These are phyloP conservation scores for Aspergillus brasiliensis DNA, from an alignment of 2,329 filamentous ascomycete species.

Conservation along the genomic window DNA sequence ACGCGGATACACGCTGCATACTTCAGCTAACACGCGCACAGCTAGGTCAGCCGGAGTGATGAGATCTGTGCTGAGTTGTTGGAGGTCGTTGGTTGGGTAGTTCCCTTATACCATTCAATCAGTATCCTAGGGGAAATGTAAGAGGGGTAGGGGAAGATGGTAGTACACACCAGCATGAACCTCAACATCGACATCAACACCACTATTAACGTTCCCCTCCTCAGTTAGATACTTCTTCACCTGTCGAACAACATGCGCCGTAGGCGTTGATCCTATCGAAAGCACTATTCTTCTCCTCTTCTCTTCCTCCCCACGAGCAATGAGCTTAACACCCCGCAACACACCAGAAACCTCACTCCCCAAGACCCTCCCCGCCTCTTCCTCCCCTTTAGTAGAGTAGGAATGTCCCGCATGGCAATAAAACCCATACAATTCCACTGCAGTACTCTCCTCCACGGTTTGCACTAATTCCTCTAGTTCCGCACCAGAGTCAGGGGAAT, in stretches of 20 bases:
- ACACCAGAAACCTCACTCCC: conserved; percentile 21
- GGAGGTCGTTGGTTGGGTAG: conserved; percentile 73
- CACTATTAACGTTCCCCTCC: neutral
- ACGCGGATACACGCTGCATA: conserved; percentile 66
- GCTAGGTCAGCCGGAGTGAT: conserved; percentile 30
- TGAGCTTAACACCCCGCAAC: neutral
- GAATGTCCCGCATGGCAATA: conserved; percentile 32
- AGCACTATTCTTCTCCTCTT: conserved; percentile 19
- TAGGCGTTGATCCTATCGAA: conserved; percentile 29
- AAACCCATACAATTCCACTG: conserved; percentile 22
- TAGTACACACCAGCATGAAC: conserved; percentile 24
- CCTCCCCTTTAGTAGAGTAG: conserved; percentile 26
- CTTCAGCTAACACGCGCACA: conserved; percentile 64
- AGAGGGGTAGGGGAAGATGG: neutral
- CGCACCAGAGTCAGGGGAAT: neutral
- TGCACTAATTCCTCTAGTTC: conserved; percentile 5
- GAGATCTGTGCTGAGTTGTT: conserved; percentile 74
- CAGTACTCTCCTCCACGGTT: conserved; percentile 18
- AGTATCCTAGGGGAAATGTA: neutral
- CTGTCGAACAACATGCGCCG: conserved; percentile 26
- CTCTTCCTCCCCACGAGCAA: no score
- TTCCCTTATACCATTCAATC: conserved; percentile 19
- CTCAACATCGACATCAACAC: conserved; percentile 19
- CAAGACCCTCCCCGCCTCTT: conserved; percentile 24
- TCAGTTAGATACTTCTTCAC: conserved; percentile 14